A percentile compares a stretch with the other conserved stretches of the same genome.
Evolutionary conservation across 805 yeast species (phyloP).

Genomic region (Lachancea meyersii): DNA sequence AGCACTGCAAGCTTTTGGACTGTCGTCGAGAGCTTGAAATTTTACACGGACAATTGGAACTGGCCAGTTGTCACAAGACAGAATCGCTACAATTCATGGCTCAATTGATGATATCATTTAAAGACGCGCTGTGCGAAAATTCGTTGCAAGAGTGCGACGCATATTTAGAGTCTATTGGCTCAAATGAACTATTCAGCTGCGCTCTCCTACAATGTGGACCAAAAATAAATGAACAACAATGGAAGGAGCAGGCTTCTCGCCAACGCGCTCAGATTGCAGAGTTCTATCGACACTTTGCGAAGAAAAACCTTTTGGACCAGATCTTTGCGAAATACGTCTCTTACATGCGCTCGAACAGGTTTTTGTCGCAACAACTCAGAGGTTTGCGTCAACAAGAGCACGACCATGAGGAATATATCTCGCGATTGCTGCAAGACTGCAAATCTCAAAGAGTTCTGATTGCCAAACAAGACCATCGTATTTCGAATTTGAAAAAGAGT

Average conservation of each 20-base stretch:
- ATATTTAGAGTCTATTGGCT: slow-evolving; percentile 15
- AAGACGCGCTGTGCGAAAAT: slow-evolving; percentile 17
- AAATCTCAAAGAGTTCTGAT: slow-evolving; percentile 6
- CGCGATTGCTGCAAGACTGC: slow-evolving; percentile 9
- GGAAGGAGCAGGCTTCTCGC: slow-evolving; percentile 10
- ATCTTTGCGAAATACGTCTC: slow-evolving; percentile 20
- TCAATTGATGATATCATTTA: slow-evolving; percentile 24
- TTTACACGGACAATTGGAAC: slow-evolving; percentile 15
- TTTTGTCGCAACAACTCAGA: slow-evolving; percentile 19
- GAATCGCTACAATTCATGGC: slow-evolving; percentile 28
- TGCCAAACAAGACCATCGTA: slow-evolving; percentile 4
- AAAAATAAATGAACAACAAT: slow-evolving; percentile 1
- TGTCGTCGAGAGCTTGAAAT: slow-evolving; percentile 16
- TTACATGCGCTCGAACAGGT: slow-evolving; percentile 21
- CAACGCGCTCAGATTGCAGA: slow-evolving; percentile 9
- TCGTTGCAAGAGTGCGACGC: slow-evolving; percentile 17
- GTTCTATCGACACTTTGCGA: slow-evolving; percentile 22
- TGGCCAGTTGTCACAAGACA: slow-evolving; percentile 19
- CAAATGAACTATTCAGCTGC: slow-evolving; percentile 6
- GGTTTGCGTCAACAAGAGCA: slow-evolving; percentile 16
- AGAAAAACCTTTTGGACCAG: slow-evolving; percentile 18
- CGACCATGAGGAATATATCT: slow-evolving; percentile 12
- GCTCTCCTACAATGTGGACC: slow-evolving; percentile 6
- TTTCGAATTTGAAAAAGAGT: not conserved
- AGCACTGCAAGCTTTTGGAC: slow-evolving; percentile 24